Conservation (phyloP, 495 filamentous ascomycete species). For the Aspergillus steynii region DNA sequence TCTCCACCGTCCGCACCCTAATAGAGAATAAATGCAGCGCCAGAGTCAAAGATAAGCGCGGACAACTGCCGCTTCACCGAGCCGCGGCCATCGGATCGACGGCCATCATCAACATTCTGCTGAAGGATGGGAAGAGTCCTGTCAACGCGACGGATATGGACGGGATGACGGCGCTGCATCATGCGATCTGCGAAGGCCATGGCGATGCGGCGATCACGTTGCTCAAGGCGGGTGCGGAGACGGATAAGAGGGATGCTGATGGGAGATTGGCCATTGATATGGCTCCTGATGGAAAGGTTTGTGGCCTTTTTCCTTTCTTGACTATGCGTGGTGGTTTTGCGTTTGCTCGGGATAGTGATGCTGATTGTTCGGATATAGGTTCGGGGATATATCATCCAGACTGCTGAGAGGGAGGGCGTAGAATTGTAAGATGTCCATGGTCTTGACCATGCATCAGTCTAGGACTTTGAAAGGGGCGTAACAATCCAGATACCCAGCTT, state of each 20-base stretch:
- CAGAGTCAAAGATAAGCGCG: constrained; percentile 79
- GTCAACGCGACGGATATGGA: constrained; percentile 83
- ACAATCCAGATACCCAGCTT: background rate
- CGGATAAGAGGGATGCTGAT: constrained; percentile 72
- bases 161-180: constrained; percentile 87
- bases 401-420: constrained; percentile 84
- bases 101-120: constrained; percentile 77
- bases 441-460: background rate
- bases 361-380: constrained; percentile 45
- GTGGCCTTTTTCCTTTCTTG: constrained; percentile 17
- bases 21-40: constrained; percentile 75
- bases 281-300: constrained; percentile 77
- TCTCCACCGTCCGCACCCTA: constrained; percentile 77
- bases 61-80: constrained; percentile 84
- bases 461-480: background rate
- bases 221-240: constrained; percentile 81
- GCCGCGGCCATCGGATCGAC: constrained; percentile 87
- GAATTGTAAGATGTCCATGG: constrained; percentile 42
- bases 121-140: constrained; percentile 75
- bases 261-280: constrained; percentile 75
- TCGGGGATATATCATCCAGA: constrained; percentile 73
- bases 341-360: constrained; percentile 5
- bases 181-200: constrained; percentile 91
- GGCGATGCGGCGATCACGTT: constrained; percentile 83
- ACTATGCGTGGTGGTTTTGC: constrained; percentile 3